Evolutionary conservation across 768 basidiomycete species (phyloP).

Genomic region (Neoboletus magnificus): DNA sequence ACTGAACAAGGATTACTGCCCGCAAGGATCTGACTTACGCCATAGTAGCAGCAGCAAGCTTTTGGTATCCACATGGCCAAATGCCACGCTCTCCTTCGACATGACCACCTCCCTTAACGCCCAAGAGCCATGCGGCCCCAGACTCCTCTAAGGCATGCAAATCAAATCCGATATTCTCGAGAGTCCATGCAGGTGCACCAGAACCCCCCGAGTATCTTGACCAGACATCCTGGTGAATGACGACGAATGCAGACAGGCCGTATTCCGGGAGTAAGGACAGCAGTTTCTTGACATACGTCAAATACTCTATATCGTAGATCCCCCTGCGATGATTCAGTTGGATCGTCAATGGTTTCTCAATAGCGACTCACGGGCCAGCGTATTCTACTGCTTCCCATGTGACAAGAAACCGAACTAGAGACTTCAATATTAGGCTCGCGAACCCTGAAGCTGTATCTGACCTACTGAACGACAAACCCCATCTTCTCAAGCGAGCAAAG

Average conservation of each 20-base stretch:
- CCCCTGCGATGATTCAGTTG: constrained; percentile 47
- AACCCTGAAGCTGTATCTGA: constrained; percentile 6
- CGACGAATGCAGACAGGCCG: constrained; percentile 70
- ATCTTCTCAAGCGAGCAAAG: constrained; percentile 72
- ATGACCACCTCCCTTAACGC: constrained; percentile 74
- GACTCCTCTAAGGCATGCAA: constrained; percentile 73
- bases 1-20: background rate
- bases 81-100: constrained; percentile 75
- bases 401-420: constrained; percentile 80
- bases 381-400: constrained; percentile 99
- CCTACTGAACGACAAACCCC: constrained; percentile 86
- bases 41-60: constrained; percentile 91
- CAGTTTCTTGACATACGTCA: constrained; percentile 71
- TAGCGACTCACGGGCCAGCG: constrained; percentile 71
- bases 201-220: constrained; percentile 93
- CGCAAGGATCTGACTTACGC: constrained; percentile 48
- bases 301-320: constrained; percentile 78
- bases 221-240: constrained; percentile 94
- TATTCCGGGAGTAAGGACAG: constrained; percentile 69
- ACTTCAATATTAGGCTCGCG: background rate
- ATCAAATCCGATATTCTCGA: constrained; percentile 84
- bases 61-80: constrained; percentile 94
- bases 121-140: constrained; percentile 84
- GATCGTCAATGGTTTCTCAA: background rate
- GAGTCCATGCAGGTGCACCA: constrained; percentile 95